A percentile compares a stretch with the other conserved stretches of the same genome.
phyloP scores from a whole-genome alignment of 1,284 basidiomycete species.

The Austropuccinia psidii region DNA sequence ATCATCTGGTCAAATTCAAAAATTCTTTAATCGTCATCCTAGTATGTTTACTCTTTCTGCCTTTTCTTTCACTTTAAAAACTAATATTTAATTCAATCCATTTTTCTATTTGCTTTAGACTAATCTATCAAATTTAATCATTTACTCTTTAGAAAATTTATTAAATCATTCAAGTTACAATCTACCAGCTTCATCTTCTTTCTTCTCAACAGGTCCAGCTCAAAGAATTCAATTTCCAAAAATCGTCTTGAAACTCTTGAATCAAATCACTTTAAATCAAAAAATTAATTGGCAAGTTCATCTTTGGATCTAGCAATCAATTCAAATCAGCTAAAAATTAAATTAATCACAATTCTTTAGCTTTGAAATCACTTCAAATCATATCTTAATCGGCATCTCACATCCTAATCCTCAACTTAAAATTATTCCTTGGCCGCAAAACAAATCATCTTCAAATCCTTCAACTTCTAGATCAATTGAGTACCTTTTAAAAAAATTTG shows the following conservation, averaged over 20 bases:
- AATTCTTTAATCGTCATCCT: background rate
- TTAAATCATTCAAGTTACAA: constrained; percentile 17
- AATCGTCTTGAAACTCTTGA: constrained; percentile 14
- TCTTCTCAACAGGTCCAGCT: constrained; percentile 29
- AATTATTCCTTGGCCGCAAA: constrained; percentile 14
- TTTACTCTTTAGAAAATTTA: constrained; percentile 13
- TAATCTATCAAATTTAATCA: constrained; percentile 4
- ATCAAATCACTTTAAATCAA: background rate
- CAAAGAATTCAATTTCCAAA: constrained; percentile 33
- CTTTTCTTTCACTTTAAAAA: background rate
- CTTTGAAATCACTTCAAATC: constrained; percentile 2
- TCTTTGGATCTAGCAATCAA: background rate
- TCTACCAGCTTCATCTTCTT: constrained; percentile 10
- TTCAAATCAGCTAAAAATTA: background rate
- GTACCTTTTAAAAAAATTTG: background rate
- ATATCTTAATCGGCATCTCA: constrained; percentile 15
- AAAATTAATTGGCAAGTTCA: constrained; percentile 16
- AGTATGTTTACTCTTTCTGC: background rate
- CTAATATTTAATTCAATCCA: background rate
- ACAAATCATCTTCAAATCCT: background rate
- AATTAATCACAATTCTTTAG: constrained; percentile 1
- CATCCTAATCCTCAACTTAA: constrained; percentile 9
- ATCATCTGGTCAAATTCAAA: background rate
- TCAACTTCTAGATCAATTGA: background rate
- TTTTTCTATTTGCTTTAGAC: constrained; percentile 1